Conservation (phyloP, 176 grass and related monocot species). For the Eremochloa ophiuroides region DNA sequence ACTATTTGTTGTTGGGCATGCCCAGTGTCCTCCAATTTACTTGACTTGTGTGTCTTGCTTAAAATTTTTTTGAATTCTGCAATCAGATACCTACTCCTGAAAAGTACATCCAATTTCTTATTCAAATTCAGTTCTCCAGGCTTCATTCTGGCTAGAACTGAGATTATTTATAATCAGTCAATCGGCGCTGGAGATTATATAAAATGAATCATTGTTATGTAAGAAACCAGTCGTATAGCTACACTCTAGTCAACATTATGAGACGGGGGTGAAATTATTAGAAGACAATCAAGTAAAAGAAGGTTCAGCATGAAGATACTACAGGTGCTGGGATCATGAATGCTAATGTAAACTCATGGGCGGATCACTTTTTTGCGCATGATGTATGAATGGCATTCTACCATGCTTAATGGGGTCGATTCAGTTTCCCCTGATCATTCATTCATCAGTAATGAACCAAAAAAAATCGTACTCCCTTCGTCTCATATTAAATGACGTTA, state of each 20-base stretch:
- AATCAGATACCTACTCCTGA: neutral
- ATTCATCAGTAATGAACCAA: neutral
- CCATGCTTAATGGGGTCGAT: neutral
- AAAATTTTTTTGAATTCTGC: too few relatives aligned
- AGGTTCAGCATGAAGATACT: slow-evolving; percentile 59
- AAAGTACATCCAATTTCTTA: neutral
- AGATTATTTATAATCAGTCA: neutral
- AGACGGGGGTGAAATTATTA: slow-evolving; percentile 90
- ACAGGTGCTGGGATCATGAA: too few relatives aligned
- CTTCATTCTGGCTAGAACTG: neutral
- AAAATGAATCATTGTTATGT: neutral
- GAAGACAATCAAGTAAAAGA: slow-evolving; percentile 99
- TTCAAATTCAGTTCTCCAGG: neutral
- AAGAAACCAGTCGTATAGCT: too few relatives aligned
- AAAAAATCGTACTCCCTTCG: too few relatives aligned
- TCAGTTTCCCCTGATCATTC: slow-evolving; percentile 15
- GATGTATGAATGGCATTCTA: slow-evolving; percentile 18
- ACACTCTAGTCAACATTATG: slow-evolving; percentile 14
- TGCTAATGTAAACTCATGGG: slow-evolving; percentile 55
- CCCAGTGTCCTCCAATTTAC: too few relatives aligned
- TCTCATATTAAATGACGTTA: too few relatives aligned
- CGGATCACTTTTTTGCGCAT: slow-evolving; percentile 85
- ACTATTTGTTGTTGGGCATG: too few relatives aligned
- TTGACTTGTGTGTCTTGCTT: too few relatives aligned
- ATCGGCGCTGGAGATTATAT: neutral